These are phyloP conservation scores for Cytospora piceicola DNA, from an alignment of 2,329 filamentous ascomycete genomes.

Conservation along the genomic window DNA sequence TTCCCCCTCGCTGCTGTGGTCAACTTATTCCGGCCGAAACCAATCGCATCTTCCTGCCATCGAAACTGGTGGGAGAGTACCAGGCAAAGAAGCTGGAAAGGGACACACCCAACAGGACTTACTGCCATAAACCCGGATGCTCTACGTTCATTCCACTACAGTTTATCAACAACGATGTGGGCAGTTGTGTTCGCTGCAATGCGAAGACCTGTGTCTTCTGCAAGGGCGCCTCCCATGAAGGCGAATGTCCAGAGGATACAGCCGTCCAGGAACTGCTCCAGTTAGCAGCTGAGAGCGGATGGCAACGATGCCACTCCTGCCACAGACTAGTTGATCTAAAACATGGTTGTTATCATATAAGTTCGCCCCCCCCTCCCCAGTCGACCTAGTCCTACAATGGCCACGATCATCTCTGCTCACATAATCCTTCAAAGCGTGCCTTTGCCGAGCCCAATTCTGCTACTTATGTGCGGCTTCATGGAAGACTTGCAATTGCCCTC, in stretches of 20 bases:
- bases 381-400: neutral
- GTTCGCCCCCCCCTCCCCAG: conserved; percentile 49
- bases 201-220: conserved; percentile 54
- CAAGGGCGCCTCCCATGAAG: conserved; percentile 50
- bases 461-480: conserved; percentile 50
- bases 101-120: conserved; percentile 51
- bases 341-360: conserved; percentile 59
- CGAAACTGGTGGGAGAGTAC: conserved; percentile 42
- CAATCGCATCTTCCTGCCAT: conserved; percentile 41
- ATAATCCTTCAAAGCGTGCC: conserved; percentile 45
- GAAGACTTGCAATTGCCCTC: conserved; percentile 40
- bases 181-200: conserved; percentile 48
- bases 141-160: conserved; percentile 49
- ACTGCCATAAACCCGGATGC: conserved; percentile 53
- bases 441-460: conserved; percentile 52
- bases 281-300: conserved; percentile 48
- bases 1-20: conserved; percentile 13
- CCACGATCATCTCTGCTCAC: neutral
- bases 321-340: conserved; percentile 51
- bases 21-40: neutral
- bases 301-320: conserved; percentile 56
- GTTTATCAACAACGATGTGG: conserved; percentile 36
- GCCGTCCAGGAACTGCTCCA: conserved; percentile 45
- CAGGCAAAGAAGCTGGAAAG: conserved; percentile 53
- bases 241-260: conserved; percentile 52